Evolutionary conservation across 139 green algal species (phyloP).

Genomic region (Yamagishiella unicocca): DNA sequence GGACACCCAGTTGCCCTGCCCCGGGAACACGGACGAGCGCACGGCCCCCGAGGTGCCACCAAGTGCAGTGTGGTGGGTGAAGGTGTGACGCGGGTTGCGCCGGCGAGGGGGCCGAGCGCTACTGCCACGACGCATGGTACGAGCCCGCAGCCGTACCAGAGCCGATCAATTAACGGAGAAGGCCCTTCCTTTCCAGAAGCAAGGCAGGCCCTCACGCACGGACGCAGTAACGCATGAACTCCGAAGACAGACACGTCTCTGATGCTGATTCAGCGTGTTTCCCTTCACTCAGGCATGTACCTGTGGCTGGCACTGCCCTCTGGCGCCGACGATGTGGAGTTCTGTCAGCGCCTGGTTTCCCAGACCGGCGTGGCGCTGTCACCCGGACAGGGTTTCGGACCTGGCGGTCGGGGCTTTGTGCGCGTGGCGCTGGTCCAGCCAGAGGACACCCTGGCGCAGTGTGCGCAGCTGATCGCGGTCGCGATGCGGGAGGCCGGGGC

Average conservation of each 20-base stretch:
- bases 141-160: not conserved
- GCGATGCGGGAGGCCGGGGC: too few species aligned
- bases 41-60: too few species aligned
- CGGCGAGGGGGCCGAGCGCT: too few species aligned
- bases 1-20: not conserved
- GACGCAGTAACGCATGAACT: not conserved
- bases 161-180: not conserved
- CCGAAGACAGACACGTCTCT: not conserved
- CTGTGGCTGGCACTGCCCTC: constrained; percentile 59
- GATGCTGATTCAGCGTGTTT: not conserved
- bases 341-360: constrained; percentile 56
- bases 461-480: too few species aligned
- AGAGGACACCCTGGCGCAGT: too few species aligned
- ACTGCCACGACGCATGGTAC: not conserved
- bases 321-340: constrained; percentile 43
- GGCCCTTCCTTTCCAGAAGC: not conserved
- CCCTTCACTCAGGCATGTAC: constrained; percentile 62
- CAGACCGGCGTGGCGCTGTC: constrained; percentile 56
- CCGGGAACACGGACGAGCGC: not conserved
- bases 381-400: constrained; percentile 64
- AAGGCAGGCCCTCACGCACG: not conserved
- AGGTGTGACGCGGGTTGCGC: too few species aligned
- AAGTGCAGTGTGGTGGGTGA: too few species aligned
- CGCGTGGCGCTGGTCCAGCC: constrained; percentile 64
- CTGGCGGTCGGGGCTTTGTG: constrained; percentile 56